A percentile compares a stretch with the other conserved stretches of the same genome.
Conservation (phyloP, 495 filamentous ascomycete genomes). For the Aspergillus panamensis region DNA sequence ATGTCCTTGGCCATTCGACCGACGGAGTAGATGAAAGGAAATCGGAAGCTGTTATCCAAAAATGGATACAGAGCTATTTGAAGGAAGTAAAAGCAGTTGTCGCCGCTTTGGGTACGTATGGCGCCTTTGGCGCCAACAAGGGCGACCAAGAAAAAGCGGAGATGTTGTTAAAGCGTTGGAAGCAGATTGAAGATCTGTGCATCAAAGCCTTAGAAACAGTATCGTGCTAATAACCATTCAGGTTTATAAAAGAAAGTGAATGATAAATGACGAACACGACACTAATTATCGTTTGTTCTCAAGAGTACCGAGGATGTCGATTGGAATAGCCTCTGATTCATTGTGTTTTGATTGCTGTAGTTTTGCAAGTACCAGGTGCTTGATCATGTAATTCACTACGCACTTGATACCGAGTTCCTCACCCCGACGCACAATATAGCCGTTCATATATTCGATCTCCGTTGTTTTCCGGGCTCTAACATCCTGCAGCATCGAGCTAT, state of each 20-base stretch:
- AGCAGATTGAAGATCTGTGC: constrained; percentile 47
- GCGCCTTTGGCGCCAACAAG: constrained; percentile 23
- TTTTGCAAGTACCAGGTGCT: constrained; percentile 52
- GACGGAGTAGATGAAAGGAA: constrained; percentile 32
- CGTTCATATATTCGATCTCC: constrained; percentile 83
- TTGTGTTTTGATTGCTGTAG: constrained; percentile 16
- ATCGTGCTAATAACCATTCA: constrained; percentile 19
- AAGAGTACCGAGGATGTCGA: constrained; percentile 26
- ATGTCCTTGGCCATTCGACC: constrained; percentile 40
- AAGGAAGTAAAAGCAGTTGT: constrained; percentile 36
- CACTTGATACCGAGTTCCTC: constrained; percentile 63
- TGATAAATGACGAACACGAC: not conserved
- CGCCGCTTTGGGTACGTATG: constrained; percentile 31
- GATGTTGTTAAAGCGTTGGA: constrained; percentile 47
- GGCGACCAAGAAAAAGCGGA: constrained; percentile 29
- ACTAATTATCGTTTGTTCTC: not conserved
- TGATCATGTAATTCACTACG: constrained; percentile 64
- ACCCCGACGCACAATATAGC: constrained; percentile 70
- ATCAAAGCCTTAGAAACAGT: constrained; percentile 27
- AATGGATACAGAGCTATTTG: constrained; percentile 39
- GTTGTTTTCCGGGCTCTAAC: constrained; percentile 58
- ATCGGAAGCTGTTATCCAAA: constrained; percentile 34
- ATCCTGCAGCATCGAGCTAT: constrained; percentile 81
- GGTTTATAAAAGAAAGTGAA: not conserved
- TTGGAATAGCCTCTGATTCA: constrained; percentile 34